Conservation (phyloP, 1,284 basidiomycete species). For the Microbotryum violaceum region DNA sequence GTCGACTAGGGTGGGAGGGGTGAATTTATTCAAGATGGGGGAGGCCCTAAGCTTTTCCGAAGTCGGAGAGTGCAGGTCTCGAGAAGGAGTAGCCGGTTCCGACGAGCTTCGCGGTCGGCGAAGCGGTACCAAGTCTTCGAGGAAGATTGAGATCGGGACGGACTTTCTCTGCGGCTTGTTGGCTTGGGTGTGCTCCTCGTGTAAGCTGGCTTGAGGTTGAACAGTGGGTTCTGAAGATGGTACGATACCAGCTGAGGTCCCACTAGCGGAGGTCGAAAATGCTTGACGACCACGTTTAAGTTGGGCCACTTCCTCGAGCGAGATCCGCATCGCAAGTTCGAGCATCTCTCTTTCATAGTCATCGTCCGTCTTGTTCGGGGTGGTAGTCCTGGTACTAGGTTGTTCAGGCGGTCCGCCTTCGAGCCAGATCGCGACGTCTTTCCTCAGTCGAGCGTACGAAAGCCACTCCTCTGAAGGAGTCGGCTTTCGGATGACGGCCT, state of each 20-base stretch:
- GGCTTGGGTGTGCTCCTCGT: background rate
- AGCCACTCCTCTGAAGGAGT: too few relatives aligned
- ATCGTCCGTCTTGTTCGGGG: slow-evolving; percentile 17
- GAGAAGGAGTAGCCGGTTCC: too few relatives aligned
- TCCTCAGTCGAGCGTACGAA: too few relatives aligned
- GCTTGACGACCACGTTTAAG: slow-evolving; percentile 1
- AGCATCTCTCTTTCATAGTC: slow-evolving; percentile 24
- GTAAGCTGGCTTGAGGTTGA: background rate
- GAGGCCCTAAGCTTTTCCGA: too few relatives aligned
- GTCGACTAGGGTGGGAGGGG: too few relatives aligned
- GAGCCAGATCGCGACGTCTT: background rate
- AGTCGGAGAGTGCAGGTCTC: too few relatives aligned
- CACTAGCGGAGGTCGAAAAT: background rate
- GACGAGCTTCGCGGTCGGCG: background rate
- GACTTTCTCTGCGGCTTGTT: background rate
- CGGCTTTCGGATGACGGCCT: too few relatives aligned
- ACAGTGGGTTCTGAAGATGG: background rate
- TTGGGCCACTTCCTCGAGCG: slow-evolving; percentile 21
- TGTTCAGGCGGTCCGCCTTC: slow-evolving; percentile 12
- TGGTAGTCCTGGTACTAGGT: slow-evolving; percentile 17
- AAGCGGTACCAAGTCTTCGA: background rate
- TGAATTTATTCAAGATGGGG: too few relatives aligned
- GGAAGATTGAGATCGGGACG: background rate
- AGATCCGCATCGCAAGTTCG: slow-evolving; percentile 23
- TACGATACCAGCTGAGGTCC: slow-evolving; percentile 2